These are phyloP conservation scores for Solanum arcanum DNA, from an alignment of 257 asterid genomes.

Conservation along the genomic window DNA sequence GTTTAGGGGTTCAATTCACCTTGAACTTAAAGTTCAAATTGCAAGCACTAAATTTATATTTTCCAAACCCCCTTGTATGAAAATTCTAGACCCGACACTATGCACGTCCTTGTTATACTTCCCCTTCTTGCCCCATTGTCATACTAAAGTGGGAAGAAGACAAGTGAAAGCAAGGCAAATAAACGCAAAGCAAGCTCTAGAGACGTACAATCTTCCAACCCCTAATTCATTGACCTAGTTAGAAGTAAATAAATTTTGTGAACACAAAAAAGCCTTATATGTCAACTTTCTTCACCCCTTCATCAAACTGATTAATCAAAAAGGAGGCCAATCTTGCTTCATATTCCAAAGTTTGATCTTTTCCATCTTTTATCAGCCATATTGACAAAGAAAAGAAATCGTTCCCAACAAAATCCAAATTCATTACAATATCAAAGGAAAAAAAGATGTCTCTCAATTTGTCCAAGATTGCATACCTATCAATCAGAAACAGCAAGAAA, in stretches of 20 bases:
- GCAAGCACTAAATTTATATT: not conserved
- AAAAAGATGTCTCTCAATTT: not conserved
- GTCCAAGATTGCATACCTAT: not conserved
- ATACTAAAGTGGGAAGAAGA: not conserved
- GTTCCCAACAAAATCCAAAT: not conserved
- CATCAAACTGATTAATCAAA: not conserved
- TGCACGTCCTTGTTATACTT: not conserved
- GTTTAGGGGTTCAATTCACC: not conserved
- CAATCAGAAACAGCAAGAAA: not conserved
- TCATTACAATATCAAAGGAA: not conserved
- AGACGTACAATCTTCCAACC: not conserved
- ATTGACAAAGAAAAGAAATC: not conserved
- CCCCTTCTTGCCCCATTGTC: not conserved
- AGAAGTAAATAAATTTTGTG: not conserved
- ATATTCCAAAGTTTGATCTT: not conserved
- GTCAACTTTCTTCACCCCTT: not conserved
- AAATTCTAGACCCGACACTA: not conserved
- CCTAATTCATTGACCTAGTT: not conserved
- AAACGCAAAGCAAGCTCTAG: not conserved
- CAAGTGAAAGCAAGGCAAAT: not conserved
- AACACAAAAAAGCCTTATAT: not conserved
- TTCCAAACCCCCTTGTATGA: not conserved
- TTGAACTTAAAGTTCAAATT: not conserved
- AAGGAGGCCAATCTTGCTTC: not conserved
- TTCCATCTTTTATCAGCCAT: not conserved